These are phyloP conservation scores for Chrysoporthe deuterocubensis DNA, from an alignment of 2,329 filamentous ascomycete genomes.

Conservation along the genomic window DNA sequence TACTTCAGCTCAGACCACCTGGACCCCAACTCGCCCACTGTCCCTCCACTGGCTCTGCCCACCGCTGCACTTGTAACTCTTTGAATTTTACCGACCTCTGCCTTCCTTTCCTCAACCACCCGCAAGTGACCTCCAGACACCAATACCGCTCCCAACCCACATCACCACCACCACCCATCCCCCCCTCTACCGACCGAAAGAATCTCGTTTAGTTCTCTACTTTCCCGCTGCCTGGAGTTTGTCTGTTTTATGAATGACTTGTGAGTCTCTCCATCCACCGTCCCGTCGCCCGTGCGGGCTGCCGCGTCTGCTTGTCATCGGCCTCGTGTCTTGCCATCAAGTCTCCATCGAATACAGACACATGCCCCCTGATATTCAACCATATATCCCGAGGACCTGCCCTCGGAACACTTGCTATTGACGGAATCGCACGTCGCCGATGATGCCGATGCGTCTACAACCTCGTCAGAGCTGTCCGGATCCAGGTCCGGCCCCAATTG, in stretches of 20 bases:
- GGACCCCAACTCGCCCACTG: conserved; percentile 13
- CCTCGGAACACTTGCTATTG: conserved; percentile 36
- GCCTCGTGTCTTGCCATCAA: conserved; percentile 41
- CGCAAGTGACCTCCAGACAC: conserved; percentile 36
- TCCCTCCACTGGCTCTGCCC: conserved; percentile 22
- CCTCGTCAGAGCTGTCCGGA: conserved; percentile 31
- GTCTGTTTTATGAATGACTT: conserved; percentile 56
- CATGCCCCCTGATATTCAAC: conserved; percentile 43
- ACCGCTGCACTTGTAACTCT: conserved; percentile 27
- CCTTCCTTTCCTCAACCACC: conserved; percentile 37
- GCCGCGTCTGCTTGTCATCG: conserved; percentile 33
- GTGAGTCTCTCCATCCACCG: conserved; percentile 47
- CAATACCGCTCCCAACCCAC: conserved; percentile 31
- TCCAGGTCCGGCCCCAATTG: conserved; percentile 46
- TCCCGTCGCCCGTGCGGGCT: conserved; percentile 33
- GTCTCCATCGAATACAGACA: conserved; percentile 41
- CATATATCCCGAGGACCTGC: conserved; percentile 34
- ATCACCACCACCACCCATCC: conserved; percentile 26
- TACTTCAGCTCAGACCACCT: conserved; percentile 23
- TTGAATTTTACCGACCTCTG: conserved; percentile 26
- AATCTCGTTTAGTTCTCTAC: conserved; percentile 24
- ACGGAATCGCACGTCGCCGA: conserved; percentile 43
- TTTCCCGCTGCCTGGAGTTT: conserved; percentile 43
- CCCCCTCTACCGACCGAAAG: conserved; percentile 15
- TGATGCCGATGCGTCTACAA: conserved; percentile 38